phyloP scores from a whole-genome alignment of 495 filamentous ascomycete genomes.

The Polyplosphaeria fusca region DNA sequence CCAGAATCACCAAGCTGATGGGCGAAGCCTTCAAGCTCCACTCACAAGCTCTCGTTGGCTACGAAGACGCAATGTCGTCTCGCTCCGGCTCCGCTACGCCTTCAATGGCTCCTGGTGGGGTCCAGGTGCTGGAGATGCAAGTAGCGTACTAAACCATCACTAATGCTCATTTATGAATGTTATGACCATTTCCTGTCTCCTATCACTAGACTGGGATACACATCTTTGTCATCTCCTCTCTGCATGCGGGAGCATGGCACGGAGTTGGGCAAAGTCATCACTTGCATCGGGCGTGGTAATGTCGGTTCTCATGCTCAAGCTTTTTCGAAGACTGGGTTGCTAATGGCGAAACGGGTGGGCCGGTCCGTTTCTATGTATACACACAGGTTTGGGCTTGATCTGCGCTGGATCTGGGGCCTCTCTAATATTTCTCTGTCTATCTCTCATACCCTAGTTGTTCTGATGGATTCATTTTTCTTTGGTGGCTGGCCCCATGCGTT shows the following conservation, averaged over 20 bases:
- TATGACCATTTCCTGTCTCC: constrained; percentile 3
- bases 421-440: constrained; percentile 30
- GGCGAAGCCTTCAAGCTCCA: constrained; percentile 98
- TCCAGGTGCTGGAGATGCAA: constrained; percentile 40
- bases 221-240: constrained; percentile 31
- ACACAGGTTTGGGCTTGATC: constrained; percentile 34
- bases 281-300: constrained; percentile 28
- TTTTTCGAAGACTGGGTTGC: constrained; percentile 12
- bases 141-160: constrained; percentile 35
- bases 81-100: constrained; percentile 38
- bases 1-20: constrained; percentile 93
- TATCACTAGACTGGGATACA: constrained; percentile 30
- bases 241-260: constrained; percentile 32
- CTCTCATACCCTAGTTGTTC: constrained; percentile 32
- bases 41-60: constrained; percentile 87
- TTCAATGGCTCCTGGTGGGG: constrained; percentile 35
- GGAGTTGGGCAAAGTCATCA: constrained; percentile 26
- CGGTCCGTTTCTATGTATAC: constrained; percentile 23
- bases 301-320: neutral
- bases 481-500: constrained; percentile 32
- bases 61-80: constrained; percentile 67
- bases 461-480: constrained; percentile 10
- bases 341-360: constrained; percentile 27
- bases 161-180: constrained; percentile 26
- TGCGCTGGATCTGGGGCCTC: constrained; percentile 12